Conservation (phyloP, 108 stramenopile species). For the Skeletonema costatum region DNA sequence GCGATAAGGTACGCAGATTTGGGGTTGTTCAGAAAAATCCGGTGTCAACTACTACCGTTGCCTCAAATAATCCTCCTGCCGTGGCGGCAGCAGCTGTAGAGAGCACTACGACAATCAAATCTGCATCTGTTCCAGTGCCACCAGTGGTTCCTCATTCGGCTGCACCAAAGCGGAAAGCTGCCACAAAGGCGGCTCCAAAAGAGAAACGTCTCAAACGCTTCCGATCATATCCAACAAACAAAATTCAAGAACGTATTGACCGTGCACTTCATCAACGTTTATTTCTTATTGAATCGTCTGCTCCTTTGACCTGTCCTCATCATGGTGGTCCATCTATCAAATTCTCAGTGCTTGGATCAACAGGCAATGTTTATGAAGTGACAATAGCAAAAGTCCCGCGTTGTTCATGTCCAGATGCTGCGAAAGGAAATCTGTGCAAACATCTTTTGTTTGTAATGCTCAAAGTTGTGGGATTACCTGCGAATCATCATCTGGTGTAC, state of each 20-base stretch:
- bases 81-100: neutral
- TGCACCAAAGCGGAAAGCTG: neutral
- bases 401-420: slow-evolving; percentile 55
- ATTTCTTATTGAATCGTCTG: slow-evolving; percentile 20
- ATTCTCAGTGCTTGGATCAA: slow-evolving; percentile 51
- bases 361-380: slow-evolving; percentile 53
- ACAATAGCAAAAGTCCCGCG: slow-evolving; percentile 22
- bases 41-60: too few species aligned
- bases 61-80: neutral
- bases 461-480: slow-evolving; percentile 39
- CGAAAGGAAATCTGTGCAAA: slow-evolving; percentile 53
- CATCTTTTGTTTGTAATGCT: slow-evolving; percentile 56
- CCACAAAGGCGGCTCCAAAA: neutral
- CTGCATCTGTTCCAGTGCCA: neutral
- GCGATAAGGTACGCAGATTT: slow-evolving; percentile 3
- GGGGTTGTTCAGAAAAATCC: neutral
- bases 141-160: neutral
- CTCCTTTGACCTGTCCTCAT: neutral
- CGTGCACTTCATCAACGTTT: slow-evolving; percentile 37
- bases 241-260: slow-evolving; percentile 38
- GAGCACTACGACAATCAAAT: neutral
- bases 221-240: slow-evolving; percentile 16
- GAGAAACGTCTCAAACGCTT: slow-evolving; percentile 44
- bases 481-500: slow-evolving; percentile 35
- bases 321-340: neutral